Base-by-base conservation (phyloP, 192 early-diverging fungal genomes). In the Backusella macrospora region DNA sequence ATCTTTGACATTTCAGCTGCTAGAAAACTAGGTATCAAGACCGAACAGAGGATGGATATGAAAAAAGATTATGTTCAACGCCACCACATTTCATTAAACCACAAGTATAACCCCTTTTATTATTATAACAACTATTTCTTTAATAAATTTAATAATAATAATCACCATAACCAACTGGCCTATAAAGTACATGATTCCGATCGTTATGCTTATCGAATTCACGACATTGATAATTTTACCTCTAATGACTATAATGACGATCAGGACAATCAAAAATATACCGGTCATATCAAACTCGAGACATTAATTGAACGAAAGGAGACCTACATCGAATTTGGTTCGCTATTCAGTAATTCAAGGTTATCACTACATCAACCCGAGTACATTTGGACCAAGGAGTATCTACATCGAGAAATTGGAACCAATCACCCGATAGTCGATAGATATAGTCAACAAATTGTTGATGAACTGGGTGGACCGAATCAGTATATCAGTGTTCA, bases 241-340 rank as follows among this genome's bases (percentile, higher is more conserved):
- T 34, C 29, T 68, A 5, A 47, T 42, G 5, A 42, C 55, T 6
- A 46, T 2, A 40, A 66, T 18, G 39, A 55, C 9, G 15, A 18
- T 21, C 0, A 29, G 23, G 14, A 45, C 9, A 13, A 38, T 21
- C 26, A 55, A 29, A 71, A 80, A 63, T 76, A 75, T 37, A 49
- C 71, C 34, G 12, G 49, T 23, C 14, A 21, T 7, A 16, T 85
- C 9, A 13, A 67, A 15, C n/a, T 85, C 16, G 70, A 65, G 2
- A 75, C 75, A 38, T 75, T 85, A 14, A 45, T 45, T 15, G n/a
- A 34, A 14, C 49, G 81, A 13, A 74, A 77, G 0, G 84, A 85
- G 45, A 65, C 52, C 23, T 73, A 83, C 1, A 29, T 85, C 10
- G 76, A 80, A 10, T 81, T 85, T 49, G 80, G 82, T 0, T 85